Evolutionary conservation across 2,329 filamentous ascomycete genomes (phyloP), one percentile per base, ranked within the genome.

Genomic region (Bimuria novae-zelandiae): DNA sequence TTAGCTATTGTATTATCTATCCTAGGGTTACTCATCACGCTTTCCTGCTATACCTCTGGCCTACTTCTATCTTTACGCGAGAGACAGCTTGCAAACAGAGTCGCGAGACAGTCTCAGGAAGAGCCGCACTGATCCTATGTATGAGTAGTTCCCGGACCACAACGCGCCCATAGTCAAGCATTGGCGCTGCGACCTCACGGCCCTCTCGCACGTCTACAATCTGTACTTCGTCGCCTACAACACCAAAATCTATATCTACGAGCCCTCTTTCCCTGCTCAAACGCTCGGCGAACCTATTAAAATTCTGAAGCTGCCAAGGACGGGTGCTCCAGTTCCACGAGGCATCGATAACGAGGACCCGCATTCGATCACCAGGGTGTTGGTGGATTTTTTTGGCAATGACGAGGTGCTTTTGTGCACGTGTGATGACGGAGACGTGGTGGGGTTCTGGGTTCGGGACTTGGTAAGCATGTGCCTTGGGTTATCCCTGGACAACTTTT

Each of bases 351-450:
- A 52, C 5, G 54, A 63, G 1, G 57, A 72, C 39, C 74, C 77
- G 21, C 77, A 79, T 58, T 71, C 71, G 1, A 77, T 80, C 52
- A 81, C 77, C 52, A 69, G 74, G 33, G 51, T 81, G 4, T 62
- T 77, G 29, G 69, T 79, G 12, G 74, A 77, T 40, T 73, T 68
- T 43, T 68, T 80, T 8, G 77, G 77, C n/a, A 70, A 65, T 19
- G 74, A 78, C 23, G 79, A 81, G 55, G 68, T 79, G 22, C 51
- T 80, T 17, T 70, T 85, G 70, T 70, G 85, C 70, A 58, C 76
- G 68, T 64, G 86, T 77, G 63, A 89, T 66, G 72, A 89, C 81
- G 74, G 84, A 75, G 60, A 83, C 62, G 77, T 79, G 7, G 65
- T 79, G 25, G 76, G 71, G 0, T 78, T 78, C 55, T 68, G 59